Conservation (phyloP, 768 basidiomycete species). For the Pluteus cervinus region DNA sequence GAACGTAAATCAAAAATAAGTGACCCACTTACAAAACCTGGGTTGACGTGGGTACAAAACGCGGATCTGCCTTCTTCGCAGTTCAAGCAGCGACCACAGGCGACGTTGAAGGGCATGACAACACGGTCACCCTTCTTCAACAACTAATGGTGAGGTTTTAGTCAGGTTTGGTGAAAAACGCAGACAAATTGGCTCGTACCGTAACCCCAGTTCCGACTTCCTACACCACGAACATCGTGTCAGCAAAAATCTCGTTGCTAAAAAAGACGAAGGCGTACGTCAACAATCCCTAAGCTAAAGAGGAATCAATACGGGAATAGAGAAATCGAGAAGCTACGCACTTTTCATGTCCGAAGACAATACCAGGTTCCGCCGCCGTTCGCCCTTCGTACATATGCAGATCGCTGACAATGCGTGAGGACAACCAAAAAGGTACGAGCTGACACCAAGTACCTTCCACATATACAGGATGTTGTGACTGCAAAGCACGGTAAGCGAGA, state of each 20-base stretch:
- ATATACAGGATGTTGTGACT: constrained; percentile 49
- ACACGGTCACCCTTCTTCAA: constrained; percentile 52
- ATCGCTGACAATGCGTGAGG: no score
- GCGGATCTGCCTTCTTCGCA: constrained; percentile 48
- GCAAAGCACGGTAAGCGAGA: constrained; percentile 2
- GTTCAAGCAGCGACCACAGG: constrained; percentile 51
- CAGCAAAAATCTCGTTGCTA: not conserved
- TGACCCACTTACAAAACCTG: constrained; percentile 40
- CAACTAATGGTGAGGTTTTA: no score
- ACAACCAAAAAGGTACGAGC: no score
- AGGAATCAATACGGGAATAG: no score
- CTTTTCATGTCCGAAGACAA: constrained; percentile 54
- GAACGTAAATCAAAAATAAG: not conserved
- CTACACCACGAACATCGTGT: constrained; percentile 12
- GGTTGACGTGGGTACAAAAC: constrained; percentile 53
- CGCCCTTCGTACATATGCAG: constrained; percentile 55
- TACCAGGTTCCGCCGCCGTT: constrained; percentile 41
- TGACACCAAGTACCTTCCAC: no score
- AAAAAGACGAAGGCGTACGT: not conserved
- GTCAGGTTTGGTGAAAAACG: no score
- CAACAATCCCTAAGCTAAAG: not conserved
- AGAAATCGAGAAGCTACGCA: constrained; percentile 12
- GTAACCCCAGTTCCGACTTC: constrained; percentile 40
- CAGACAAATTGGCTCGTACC: no score
- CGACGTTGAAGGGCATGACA: constrained; percentile 58